Percentiles rank a stretch among this genome's conserved stretches.
These are phyloP conservation scores for Collybiopsis luxurians DNA, from an alignment of 768 basidiomycete species.

Conservation along the genomic window DNA sequence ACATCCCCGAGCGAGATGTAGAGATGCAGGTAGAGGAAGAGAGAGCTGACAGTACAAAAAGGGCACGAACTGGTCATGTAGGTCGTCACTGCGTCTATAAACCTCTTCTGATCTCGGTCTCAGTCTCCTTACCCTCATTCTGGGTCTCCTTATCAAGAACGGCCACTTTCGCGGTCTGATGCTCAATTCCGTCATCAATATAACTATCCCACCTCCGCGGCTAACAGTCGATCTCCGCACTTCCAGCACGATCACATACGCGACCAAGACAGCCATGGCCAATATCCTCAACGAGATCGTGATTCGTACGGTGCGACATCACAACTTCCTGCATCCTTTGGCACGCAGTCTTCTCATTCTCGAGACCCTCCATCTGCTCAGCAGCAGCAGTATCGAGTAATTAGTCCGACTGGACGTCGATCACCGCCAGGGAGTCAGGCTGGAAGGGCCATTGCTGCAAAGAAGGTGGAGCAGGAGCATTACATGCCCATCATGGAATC, in stretches of 20 bases:
- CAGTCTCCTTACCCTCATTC: not conserved
- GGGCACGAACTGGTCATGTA: slow-evolving; percentile 1
- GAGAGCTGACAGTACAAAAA: not conserved
- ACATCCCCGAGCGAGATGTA: not conserved
- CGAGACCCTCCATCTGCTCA: not conserved
- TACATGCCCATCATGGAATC: slow-evolving; percentile 13
- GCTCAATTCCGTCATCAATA: not conserved
- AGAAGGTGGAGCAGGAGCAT: slow-evolving; percentile 36
- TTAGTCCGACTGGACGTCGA: slow-evolving; percentile 24
- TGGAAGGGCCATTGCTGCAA: slow-evolving; percentile 43
- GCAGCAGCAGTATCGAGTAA: slow-evolving; percentile 2
- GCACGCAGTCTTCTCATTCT: not conserved
- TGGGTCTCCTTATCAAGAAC: not conserved
- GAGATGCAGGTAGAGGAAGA: not conserved
- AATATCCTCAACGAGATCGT: not conserved
- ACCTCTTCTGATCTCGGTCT: not conserved
- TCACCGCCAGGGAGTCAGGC: slow-evolving; percentile 48
- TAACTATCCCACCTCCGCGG: not conserved
- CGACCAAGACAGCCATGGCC: not conserved
- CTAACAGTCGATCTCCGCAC: not conserved
- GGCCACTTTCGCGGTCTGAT: slow-evolving; percentile 3
- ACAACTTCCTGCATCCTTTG: not conserved
- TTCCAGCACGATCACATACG: slow-evolving; percentile 2
- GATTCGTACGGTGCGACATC: not conserved
- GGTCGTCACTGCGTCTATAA: not conserved